Conservation (phyloP, 202 grass and related monocot genomes). For the Eragrostis tef region DNA sequence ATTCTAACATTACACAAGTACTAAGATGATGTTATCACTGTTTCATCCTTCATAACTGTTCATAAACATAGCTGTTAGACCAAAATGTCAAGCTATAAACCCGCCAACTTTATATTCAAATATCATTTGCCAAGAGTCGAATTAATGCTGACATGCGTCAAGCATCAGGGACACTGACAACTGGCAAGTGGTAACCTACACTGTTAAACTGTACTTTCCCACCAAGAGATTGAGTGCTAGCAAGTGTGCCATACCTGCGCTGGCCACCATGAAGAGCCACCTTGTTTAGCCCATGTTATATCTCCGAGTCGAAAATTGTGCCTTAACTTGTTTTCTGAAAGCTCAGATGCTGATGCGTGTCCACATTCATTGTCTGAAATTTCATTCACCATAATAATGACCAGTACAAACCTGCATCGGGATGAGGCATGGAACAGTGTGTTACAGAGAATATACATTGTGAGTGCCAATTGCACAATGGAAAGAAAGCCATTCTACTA, state of each 20-base stretch:
- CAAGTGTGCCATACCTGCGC: conserved; percentile 67
- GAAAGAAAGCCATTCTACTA: conserved; percentile 14
- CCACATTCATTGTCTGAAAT: conserved; percentile 29
- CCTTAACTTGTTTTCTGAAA: conserved; percentile 37
- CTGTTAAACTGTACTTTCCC: neutral
- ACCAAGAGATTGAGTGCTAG: conserved; percentile 4
- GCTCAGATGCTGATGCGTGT: conserved; percentile 13
- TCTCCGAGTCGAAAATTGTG: conserved; percentile 69
- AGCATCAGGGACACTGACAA: conserved; percentile 16
- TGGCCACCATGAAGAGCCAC: conserved; percentile 78
- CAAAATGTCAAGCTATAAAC: conserved; percentile 11
- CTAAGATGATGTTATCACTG: neutral
- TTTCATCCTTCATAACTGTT: conserved; percentile 22
- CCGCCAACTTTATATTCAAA: neutral
- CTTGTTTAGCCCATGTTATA: conserved; percentile 75
- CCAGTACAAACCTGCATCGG: conserved; percentile 38
- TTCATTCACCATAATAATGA: conserved; percentile 50
- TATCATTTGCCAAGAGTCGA: neutral
- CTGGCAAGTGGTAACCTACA: neutral
- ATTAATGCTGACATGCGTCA: neutral
- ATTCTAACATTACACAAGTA: neutral
- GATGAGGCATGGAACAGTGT: conserved; percentile 14
- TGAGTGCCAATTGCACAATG: neutral
- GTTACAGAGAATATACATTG: neutral
- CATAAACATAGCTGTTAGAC: conserved; percentile 17